Conservation (phyloP, 2,329 filamentous ascomycete species). For the Fusarium musae region DNA sequence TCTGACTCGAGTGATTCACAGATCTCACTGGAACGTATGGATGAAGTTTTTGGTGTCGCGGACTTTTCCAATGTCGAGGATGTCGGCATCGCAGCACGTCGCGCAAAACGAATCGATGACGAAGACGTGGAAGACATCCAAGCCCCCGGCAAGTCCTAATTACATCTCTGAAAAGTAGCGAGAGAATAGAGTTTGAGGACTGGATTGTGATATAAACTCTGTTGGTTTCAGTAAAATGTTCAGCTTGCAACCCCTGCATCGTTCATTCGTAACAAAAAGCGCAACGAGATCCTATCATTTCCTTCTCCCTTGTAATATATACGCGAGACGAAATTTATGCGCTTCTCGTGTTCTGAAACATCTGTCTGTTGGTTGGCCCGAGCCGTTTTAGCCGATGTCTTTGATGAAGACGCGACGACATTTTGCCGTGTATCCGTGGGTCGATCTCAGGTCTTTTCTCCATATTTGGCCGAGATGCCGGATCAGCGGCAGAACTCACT, state of each 20-base stretch:
- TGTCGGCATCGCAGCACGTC: constrained; percentile 13
- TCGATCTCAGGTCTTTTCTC: not conserved
- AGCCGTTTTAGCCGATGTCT: not conserved
- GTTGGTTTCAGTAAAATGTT: not conserved
- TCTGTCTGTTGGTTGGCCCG: not conserved
- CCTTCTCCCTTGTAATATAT: not conserved
- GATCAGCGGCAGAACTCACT: not conserved
- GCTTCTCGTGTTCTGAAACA: not conserved
- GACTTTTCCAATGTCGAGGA: constrained; percentile 34
- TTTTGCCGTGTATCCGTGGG: constrained; percentile 19
- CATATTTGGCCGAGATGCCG: constrained; percentile 11
- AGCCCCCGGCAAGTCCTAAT: not conserved
- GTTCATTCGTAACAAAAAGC: not conserved
- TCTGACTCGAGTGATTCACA: not conserved
- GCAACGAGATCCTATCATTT: not conserved
- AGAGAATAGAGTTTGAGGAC: not conserved
- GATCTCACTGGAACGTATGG: constrained; percentile 37
- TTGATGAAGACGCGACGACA: not conserved
- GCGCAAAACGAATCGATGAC: constrained; percentile 20
- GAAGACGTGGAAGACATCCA: constrained; percentile 19
- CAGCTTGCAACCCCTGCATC: not conserved
- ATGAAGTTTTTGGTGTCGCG: constrained; percentile 28
- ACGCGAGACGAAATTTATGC: not conserved
- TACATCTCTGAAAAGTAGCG: not conserved
- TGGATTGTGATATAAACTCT: not conserved